Conservation (phyloP, 441 rosid genomes). For the Eruca vesicaria region DNA sequence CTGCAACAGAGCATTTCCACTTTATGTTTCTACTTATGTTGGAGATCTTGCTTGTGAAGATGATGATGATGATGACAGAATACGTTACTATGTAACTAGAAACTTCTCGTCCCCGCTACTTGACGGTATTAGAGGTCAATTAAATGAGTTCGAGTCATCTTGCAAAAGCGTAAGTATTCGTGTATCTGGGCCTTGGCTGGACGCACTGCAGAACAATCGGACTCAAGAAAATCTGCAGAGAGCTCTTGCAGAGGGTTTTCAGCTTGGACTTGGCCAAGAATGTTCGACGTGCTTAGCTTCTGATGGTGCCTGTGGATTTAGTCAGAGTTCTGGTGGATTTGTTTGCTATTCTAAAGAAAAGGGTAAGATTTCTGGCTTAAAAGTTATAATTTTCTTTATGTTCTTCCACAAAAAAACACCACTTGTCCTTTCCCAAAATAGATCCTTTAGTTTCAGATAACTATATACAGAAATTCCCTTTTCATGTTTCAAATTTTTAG, state of each 20-base stretch:
- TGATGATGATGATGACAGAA: neutral
- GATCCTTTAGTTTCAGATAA: neutral
- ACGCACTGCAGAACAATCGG: neutral
- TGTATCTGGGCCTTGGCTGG: neutral
- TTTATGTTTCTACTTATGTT: neutral
- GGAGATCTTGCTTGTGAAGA: neutral
- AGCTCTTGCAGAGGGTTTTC: constrained; percentile 42
- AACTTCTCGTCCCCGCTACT: neutral
- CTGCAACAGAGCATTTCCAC: neutral
- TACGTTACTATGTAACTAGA: constrained; percentile 13
- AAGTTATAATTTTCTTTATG: neutral
- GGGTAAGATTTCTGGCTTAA: neutral
- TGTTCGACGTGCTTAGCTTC: constrained; percentile 27
- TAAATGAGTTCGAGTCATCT: neutral
- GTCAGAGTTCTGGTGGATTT: constrained; percentile 13
- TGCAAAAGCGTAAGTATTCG: constrained; percentile 40
- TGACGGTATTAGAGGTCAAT: neutral
- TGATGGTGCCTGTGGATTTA: constrained; percentile 46
- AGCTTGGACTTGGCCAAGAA: constrained; percentile 30
- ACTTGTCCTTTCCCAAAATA: neutral
- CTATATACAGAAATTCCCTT: neutral
- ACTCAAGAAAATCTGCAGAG: neutral
- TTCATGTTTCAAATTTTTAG: neutral
- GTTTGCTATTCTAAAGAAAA: constrained; percentile 34
- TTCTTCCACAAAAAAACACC: neutral